phyloP scores from a whole-genome alignment of 2,329 filamentous ascomycete species.

The Hypoxylon sp. region DNA sequence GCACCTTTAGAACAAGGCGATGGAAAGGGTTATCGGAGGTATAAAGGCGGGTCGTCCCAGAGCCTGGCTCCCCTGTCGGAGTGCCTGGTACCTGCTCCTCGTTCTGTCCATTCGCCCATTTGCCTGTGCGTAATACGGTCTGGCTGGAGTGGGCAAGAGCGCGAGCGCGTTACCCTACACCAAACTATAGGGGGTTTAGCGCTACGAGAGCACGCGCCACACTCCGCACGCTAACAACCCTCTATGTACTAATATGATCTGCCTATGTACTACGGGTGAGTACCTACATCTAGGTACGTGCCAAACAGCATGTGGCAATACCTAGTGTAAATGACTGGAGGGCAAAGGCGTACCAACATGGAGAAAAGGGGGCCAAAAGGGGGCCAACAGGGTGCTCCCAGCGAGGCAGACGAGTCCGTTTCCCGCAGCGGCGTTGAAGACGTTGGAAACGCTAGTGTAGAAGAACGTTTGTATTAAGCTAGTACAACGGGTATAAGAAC shows the following conservation, averaged over 20 bases:
- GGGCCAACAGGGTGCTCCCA: slow-evolving; percentile 31
- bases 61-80: slow-evolving; percentile 30
- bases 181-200: slow-evolving; percentile 33
- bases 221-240: neutral
- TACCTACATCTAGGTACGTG: slow-evolving; percentile 2
- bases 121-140: slow-evolving; percentile 43
- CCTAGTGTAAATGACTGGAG: slow-evolving; percentile 18
- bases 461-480: slow-evolving; percentile 6
- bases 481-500: slow-evolving; percentile 1
- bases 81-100: slow-evolving; percentile 40
- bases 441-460: slow-evolving; percentile 1
- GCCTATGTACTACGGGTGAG: too few species aligned
- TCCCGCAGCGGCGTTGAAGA: slow-evolving; percentile 14
- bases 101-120: neutral
- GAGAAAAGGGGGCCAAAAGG: slow-evolving; percentile 36
- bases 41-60: slow-evolving; percentile 40
- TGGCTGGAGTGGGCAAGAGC: slow-evolving; percentile 15
- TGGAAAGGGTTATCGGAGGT: slow-evolving; percentile 35
- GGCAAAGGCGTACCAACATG: slow-evolving; percentile 24
- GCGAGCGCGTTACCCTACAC: slow-evolving; percentile 20
- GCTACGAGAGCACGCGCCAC: slow-evolving; percentile 21
- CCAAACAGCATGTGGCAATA: slow-evolving; percentile 26
- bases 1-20: slow-evolving; percentile 4
- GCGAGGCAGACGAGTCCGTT: neutral
- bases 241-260: slow-evolving; percentile 7